Evolutionary conservation across 768 basidiomycete genomes (phyloP), one percentile per base, ranked within the genome.

Genomic region (Pleurotus platypus): DNA sequence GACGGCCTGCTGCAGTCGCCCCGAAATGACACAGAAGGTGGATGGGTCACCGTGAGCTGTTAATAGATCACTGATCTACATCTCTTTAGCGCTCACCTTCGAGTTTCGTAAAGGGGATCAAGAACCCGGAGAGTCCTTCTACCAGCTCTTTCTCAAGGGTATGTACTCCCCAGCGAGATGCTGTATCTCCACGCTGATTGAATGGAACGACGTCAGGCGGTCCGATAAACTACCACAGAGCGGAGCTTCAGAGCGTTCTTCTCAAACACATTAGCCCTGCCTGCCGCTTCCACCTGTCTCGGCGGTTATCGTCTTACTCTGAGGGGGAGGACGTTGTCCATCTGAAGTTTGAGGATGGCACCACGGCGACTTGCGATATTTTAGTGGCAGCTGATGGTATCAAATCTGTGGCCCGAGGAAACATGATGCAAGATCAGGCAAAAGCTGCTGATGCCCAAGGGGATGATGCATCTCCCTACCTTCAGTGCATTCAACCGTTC

Each of bases 371-470:
- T 6, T 62, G 74, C 12, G 71, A 78, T 42, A 58, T 78, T 4
- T 68, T 78, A 2, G 55, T 78, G 46, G 75, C 75, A 2, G 75
- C 75, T 8, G 77, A 78, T 54, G 77, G 77, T 2, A 64, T 78
- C 46, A 67, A 62, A 57, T 70, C 69, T 13, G 59, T 60, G 24
- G 59, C 66, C 13, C 46, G 63, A 15, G 39, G 39, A 53, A 4
- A 49, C 35, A 30, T 62, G 45, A 46, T 46, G 55, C 27, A 47
- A 35, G 43, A 46, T 46, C 46, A 59, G 11, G 35, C 38, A 22
- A 58, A 46, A 27, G 35, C 27, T 30, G 38, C 40, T 13, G 38
- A 53, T 11, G 24, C 24, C 22, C 43, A 56, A 56, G 43, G 55
- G 57, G 60, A 27, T 24, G 51, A 54, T 42, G 18, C 51, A 38